Base-by-base conservation (phyloP, 1,284 basidiomycete species). In the Coniferiporia weirii region DNA sequence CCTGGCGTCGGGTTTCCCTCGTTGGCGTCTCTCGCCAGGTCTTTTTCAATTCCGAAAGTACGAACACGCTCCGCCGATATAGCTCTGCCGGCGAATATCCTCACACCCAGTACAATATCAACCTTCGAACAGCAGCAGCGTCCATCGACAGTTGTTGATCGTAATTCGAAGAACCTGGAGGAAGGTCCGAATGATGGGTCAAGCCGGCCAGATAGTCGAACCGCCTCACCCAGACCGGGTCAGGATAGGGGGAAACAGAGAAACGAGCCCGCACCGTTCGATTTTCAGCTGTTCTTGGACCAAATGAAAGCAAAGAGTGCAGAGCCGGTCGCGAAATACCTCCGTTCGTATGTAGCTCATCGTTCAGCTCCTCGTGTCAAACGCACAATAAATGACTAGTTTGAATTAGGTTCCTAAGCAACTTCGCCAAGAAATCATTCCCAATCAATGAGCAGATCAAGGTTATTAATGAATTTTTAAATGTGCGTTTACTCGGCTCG, bases 361-460 rank as follows among this genome's bases (percentile, higher is more conserved):
- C 53, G 53, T 40, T n/a, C 45, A 45, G 27, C 54, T n/a, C 59
- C 51, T 36, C 38, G 12, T 1, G 15, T 60, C 62, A 44, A 58
- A 38, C 49, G 44, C 38, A 56, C 52, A n/a, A 52, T 46, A 34
- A 46, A 40, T 15, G 17, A 46, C 17, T 54, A 12, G 35, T 49
- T 32, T 22, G 46, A 52, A 13, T 2, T 65, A 96, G 90, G 61
- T 93, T 99, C 68, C 71, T 98, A 68, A 90, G 88, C 69, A 95
- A 95, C 68, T 97, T 97, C 68, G 77, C 91, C 12, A 95, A 94
- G 71, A 83, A 91, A 61, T 88, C 91, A 1, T 93, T 94, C 68
- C 90, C 91, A 1, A 87, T 95, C 32, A 84, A 83, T 62, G 95
- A 97, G 68, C 95, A 97, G 71, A 85, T 96, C 65, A 95, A 93